These are phyloP conservation scores for Rhodofomes roseus DNA, from an alignment of 1,284 basidiomycete genomes.

Conservation along the genomic window DNA sequence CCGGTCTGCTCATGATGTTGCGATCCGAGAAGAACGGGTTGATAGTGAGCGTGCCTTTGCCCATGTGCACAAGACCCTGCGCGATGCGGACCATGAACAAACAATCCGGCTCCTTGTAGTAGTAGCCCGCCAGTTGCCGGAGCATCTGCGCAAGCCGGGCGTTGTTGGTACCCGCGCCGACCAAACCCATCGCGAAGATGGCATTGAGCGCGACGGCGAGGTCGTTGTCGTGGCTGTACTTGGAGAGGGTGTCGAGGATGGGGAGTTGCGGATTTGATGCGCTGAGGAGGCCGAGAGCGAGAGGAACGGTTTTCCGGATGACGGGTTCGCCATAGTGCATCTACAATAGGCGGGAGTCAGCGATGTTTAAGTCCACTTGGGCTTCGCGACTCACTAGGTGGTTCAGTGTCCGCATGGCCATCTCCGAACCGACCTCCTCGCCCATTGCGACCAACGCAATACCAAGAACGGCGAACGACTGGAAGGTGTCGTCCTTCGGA, in stretches of 20 bases:
- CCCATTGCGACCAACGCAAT: conserved; percentile 98
- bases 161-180: conserved; percentile 98
- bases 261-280: conserved; percentile 96
- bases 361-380: neutral
- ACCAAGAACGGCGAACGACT: conserved; percentile 92
- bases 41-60: conserved; percentile 97
- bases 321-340: conserved; percentile 98
- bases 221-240: conserved; percentile 99
- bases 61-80: conserved; percentile 97
- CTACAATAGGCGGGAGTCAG: conserved; percentile 35
- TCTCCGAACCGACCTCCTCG: conserved; percentile 96
- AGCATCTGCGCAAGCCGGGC: conserved; percentile 98
- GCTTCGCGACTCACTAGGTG: conserved; percentile 64
- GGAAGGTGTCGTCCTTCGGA: conserved; percentile 77
- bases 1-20: conserved; percentile 85
- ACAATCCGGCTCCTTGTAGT: conserved; percentile 96
- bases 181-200: conserved; percentile 98
- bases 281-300: conserved; percentile 92
- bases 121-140: conserved; percentile 93
- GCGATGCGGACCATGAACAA: conserved; percentile 96
- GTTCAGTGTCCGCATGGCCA: conserved; percentile 93
- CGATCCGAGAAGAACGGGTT: conserved; percentile 98
- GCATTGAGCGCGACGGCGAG: conserved; percentile 94
- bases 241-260: conserved; percentile 97
- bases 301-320: conserved; percentile 92